Percentiles rank a stretch among this genome's conserved stretches.
Conservation (phyloP, 23 red algal species). For the Chondrus crispus region DNA sequence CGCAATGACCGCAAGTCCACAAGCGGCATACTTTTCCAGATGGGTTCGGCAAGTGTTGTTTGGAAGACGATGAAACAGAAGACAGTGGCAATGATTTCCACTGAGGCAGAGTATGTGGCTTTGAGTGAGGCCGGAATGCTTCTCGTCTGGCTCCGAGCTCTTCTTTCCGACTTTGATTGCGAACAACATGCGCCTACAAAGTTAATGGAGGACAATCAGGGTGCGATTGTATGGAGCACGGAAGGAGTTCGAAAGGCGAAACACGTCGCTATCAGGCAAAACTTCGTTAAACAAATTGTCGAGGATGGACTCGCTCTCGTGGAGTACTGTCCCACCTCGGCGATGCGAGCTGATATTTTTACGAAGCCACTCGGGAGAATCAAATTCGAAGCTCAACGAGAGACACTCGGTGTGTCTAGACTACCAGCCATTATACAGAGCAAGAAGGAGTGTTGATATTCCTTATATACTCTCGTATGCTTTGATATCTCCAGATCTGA, state of each 20-base stretch:
- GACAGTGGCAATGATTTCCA: neutral
- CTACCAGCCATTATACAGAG: too few relatives aligned
- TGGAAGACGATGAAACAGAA: neutral
- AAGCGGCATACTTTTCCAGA: neutral
- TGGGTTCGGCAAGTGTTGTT: neutral
- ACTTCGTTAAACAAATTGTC: constrained; percentile 13
- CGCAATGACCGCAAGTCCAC: neutral
- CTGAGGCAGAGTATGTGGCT: constrained; percentile 11
- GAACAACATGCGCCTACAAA: neutral
- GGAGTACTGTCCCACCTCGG: neutral
- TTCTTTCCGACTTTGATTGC: neutral
- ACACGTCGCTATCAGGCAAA: neutral
- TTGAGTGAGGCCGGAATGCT: neutral
- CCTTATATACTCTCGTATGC: too few relatives aligned
- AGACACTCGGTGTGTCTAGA: too few relatives aligned
- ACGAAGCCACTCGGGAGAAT: neutral
- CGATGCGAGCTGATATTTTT: constrained; percentile 21
- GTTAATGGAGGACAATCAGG: constrained; percentile 14
- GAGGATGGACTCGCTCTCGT: neutral
- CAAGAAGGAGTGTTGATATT: too few relatives aligned
- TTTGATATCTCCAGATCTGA: too few relatives aligned
- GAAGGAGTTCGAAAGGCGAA: constrained; percentile 24
- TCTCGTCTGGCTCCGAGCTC: neutral
- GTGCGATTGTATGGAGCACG: neutral
- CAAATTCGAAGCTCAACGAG: too few relatives aligned